These are phyloP conservation scores for Fusarium azukiicola DNA, from an alignment of 2,329 filamentous ascomycete genomes.

Conservation along the genomic window DNA sequence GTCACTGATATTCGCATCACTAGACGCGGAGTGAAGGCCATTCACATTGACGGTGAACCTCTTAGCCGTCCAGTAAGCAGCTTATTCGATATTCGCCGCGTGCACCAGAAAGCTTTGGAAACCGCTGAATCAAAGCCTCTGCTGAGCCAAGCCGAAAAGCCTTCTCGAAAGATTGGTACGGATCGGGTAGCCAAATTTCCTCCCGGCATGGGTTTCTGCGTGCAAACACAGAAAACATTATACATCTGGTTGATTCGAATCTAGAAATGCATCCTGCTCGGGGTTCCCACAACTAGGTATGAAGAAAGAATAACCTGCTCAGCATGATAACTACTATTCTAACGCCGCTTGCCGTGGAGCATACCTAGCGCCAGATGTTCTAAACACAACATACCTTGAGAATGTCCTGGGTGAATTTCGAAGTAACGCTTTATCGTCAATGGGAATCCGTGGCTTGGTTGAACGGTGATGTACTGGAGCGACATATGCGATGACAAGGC, in stretches of 20 bases:
- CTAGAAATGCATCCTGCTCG: neutral
- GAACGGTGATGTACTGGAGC: neutral
- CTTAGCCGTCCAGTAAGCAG: constrained; percentile 4
- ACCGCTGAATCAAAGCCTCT: neutral
- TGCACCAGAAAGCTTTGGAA: neutral
- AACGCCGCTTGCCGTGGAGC: neutral
- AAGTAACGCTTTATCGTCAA: neutral
- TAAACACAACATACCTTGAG: neutral
- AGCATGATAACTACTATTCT: constrained; percentile 5
- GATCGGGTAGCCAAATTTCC: constrained; percentile 1
- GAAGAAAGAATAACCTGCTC: neutral
- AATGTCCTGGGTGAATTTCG: neutral
- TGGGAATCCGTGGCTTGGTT: neutral
- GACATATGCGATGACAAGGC: neutral
- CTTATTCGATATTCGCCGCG: neutral
- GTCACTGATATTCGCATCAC: constrained; percentile 13
- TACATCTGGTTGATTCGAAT: constrained; percentile 1
- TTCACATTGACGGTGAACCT: constrained; percentile 10
- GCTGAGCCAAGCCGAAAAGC: neutral
- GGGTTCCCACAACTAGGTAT: neutral
- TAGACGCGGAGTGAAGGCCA: neutral
- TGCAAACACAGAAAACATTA: neutral
- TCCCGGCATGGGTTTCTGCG: neutral
- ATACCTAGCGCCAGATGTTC: neutral
- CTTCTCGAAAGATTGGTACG: neutral